Evolutionary conservation across 345 rosid species (phyloP), one percentile per base, ranked within the genome.

Genomic region (Arabis hirsuta): DNA sequence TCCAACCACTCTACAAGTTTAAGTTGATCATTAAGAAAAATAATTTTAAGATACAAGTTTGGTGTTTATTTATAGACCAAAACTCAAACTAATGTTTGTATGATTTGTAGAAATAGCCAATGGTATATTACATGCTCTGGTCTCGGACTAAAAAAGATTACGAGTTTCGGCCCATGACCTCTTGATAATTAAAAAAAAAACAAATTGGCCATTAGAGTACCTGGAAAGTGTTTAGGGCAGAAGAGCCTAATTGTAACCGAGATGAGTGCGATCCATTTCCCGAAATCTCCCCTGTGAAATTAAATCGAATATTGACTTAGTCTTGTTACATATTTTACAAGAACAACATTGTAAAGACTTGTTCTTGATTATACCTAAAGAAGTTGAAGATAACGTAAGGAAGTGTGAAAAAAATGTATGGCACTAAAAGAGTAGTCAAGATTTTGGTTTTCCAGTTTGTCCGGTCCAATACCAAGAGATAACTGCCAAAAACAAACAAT

Each of bases 371-470:
- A 34, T 6, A 94, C 98, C 98, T 86, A 3, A 94, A 78, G 80
- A 88, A 81, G 73, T 87, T 31, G 76, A 91, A 95, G 71, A 89
- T 51, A n/a, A 76, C 84, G 0, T 63, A 50, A 42, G 97, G 97
- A 74, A 91, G 87, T 83, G 95, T 86, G 50, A 95, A 80, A 80
- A 88, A 91, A 38, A 91, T 91, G 77, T 95, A 95, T 34, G 99
- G 99, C 51, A 91, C 81, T 60, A 95, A 62, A 58, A 91, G 96
- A 7, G 96, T 79, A 5, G 98, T 89, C 72, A 95, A 79, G 85
- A 95, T 95, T 79, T 95, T 95, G 54, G 95, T 89, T 79, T 81
- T 94, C 98, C 97, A 94, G 65, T 91, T 94, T 22, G 97, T 95
- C 56, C 96, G 91, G 62, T 95, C 99, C 81, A 95, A 62, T 65